Conservation (phyloP, 331 rosid species). For the Pyracantha coccinea region DNA sequence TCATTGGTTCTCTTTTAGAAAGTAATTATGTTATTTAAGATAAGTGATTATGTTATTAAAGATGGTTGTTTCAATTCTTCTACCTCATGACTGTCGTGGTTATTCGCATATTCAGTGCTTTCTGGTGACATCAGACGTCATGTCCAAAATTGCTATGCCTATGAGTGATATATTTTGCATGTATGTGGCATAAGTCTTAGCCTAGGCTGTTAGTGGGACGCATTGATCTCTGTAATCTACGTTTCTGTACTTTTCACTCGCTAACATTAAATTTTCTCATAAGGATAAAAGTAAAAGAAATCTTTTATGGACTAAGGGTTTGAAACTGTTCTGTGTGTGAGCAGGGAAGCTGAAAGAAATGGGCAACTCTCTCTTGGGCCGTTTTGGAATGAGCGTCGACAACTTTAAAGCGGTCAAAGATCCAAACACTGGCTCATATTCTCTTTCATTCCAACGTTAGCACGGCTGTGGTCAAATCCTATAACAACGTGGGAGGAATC, state of each 20-base stretch:
- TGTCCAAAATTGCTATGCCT: neutral
- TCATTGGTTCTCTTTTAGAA: neutral
- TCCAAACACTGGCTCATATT: slow-evolving; percentile 89
- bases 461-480: neutral
- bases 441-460: slow-evolving; percentile 65
- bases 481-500: neutral
- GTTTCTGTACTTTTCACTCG: neutral
- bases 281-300: neutral
- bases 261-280: neutral
- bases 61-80: neutral
- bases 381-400: slow-evolving; percentile 83
- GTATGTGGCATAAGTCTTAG: neutral
- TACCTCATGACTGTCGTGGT: neutral
- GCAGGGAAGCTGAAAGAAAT: slow-evolving; percentile 83
- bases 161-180: neutral
- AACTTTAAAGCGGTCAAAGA: slow-evolving; percentile 91
- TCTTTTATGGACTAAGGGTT: neutral
- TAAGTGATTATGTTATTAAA: neutral
- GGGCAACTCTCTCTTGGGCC: slow-evolving; percentile 90
- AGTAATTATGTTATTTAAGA: neutral
- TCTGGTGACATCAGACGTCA: neutral
- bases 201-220: neutral
- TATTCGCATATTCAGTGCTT: neutral
- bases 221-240: neutral
- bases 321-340: neutral